Evolutionary conservation across 441 rosid species (phyloP).

Genomic region (Brassica hybrid): DNA sequence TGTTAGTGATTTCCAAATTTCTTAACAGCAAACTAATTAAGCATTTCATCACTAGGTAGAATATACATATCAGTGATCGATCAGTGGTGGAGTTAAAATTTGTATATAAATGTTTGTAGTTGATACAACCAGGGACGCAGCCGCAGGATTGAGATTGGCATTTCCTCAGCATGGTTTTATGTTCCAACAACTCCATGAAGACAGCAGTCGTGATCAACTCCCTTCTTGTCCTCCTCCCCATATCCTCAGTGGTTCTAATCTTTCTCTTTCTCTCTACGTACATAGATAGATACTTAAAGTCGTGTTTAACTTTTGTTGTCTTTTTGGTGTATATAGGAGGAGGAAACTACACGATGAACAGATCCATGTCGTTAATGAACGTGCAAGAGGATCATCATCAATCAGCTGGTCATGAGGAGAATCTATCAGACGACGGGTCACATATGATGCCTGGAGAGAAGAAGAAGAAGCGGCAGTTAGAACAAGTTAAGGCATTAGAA

Average conservation of each 20-base stretch:
- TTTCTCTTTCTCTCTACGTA: not conserved
- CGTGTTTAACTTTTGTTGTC: not conserved
- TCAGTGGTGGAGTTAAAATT: too few species aligned
- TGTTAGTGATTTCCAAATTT: too few species aligned
- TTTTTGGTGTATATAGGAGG: slow-evolving; percentile 41
- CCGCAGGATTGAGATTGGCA: slow-evolving; percentile 45
- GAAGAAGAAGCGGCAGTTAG: slow-evolving; percentile 86
- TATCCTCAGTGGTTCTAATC: slow-evolving; percentile 61
- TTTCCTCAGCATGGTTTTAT: slow-evolving; percentile 76
- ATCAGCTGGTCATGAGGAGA: slow-evolving; percentile 61
- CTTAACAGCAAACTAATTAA: too few species aligned
- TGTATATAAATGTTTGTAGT: slow-evolving; percentile 27
- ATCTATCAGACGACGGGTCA: slow-evolving; percentile 87
- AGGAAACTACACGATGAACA: slow-evolving; percentile 73
- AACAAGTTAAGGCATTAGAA: slow-evolving; percentile 91
- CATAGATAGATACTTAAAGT: not conserved
- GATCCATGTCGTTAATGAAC: slow-evolving; percentile 83
- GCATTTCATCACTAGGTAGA: too few species aligned
- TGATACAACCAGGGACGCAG: slow-evolving; percentile 30
- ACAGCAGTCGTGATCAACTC: slow-evolving; percentile 56
- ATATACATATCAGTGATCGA: too few species aligned
- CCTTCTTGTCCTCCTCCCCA: slow-evolving; percentile 57
- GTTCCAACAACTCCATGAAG: slow-evolving; percentile 65
- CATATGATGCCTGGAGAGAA: slow-evolving; percentile 73
- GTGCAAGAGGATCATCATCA: slow-evolving; percentile 46